Percentiles rank a stretch among this genome's conserved stretches.
phyloP scores from a whole-genome alignment of 2,329 filamentous ascomycete species.

The Emmonsiellopsis sp. region DNA sequence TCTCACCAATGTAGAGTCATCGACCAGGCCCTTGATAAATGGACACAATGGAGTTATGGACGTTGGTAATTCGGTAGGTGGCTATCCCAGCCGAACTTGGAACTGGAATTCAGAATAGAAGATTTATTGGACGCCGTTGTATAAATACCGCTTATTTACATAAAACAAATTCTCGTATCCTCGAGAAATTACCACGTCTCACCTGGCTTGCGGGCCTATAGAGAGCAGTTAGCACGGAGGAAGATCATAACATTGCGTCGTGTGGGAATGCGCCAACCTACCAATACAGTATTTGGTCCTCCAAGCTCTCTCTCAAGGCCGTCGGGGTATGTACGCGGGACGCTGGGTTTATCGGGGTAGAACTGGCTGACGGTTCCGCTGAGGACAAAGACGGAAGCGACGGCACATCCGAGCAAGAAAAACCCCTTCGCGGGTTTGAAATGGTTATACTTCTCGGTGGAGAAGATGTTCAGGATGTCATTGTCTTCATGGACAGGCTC shows the following conservation, averaged over 20 bases:
- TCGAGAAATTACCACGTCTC: slow-evolving; percentile 13
- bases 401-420: slow-evolving; percentile 59
- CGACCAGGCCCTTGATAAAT: too few species aligned
- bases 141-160: slow-evolving; percentile 29
- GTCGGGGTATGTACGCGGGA: slow-evolving; percentile 58
- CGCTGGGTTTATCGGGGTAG: slow-evolving; percentile 64
- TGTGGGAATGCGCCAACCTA: slow-evolving; percentile 36
- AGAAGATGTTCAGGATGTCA: slow-evolving; percentile 84
- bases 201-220: slow-evolving; percentile 30
- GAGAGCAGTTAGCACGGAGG: not conserved
- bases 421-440: slow-evolving; percentile 61
- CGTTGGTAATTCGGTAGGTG: too few species aligned
- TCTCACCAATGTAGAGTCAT: too few species aligned
- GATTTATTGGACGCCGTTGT: slow-evolving; percentile 20
- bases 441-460: slow-evolving; percentile 82
- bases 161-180: not conserved
- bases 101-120: slow-evolving; percentile 14
- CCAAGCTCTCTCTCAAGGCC: slow-evolving; percentile 69
- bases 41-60: too few species aligned
- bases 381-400: slow-evolving; percentile 54
- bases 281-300: slow-evolving; percentile 56
- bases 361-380: slow-evolving; percentile 58
- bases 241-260: not conserved
- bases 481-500: slow-evolving; percentile 96
- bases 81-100: slow-evolving; percentile 1